Percentiles rank a stretch among this genome's conserved stretches.
Evolutionary conservation across 208 protist genomes (phyloP).

Genomic region (Leishmania braziliensis): DNA sequence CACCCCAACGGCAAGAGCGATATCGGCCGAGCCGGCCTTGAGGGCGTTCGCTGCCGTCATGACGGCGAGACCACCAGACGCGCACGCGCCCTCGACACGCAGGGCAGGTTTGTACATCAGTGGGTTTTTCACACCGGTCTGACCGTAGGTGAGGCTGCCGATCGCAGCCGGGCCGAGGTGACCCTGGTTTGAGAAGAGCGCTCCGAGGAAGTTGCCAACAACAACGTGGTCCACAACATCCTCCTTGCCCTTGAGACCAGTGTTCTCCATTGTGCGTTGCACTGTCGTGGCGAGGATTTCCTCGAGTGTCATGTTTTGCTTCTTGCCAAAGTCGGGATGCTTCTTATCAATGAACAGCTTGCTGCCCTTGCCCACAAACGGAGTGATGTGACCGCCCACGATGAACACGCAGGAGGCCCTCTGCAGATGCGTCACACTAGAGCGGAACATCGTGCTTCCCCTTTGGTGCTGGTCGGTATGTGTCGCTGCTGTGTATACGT

Average conservation of each 20-base stretch:
- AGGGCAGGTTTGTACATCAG: conserved; percentile 76
- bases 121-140: conserved; percentile 36
- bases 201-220: conserved; percentile 89
- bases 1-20: conserved; percentile 80
- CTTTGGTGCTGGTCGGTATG: conserved; percentile 7
- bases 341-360: conserved; percentile 92
- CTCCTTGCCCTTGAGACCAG: conserved; percentile 50
- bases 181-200: conserved; percentile 90
- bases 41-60: conserved; percentile 58
- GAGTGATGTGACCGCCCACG: conserved; percentile 83
- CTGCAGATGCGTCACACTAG: conserved; percentile 4
- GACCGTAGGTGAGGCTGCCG: conserved; percentile 46
- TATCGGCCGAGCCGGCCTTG: conserved; percentile 62
- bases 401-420: conserved; percentile 59
- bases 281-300: conserved; percentile 68
- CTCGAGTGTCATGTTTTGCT: conserved; percentile 85
- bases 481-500: not conserved
- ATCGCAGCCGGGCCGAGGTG: conserved; percentile 84
- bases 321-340: conserved; percentile 90
- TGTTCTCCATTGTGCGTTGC: conserved; percentile 57
- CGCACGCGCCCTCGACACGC: conserved; percentile 92
- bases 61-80: conserved; percentile 86
- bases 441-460: conserved; percentile 37
- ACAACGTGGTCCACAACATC: conserved; percentile 70
- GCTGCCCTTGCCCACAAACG: conserved; percentile 91